A percentile compares a stretch with the other conserved stretches of the same genome.
phyloP scores from a whole-genome alignment of 768 basidiomycete genomes.

The Pleurotus cornucopiae region DNA sequence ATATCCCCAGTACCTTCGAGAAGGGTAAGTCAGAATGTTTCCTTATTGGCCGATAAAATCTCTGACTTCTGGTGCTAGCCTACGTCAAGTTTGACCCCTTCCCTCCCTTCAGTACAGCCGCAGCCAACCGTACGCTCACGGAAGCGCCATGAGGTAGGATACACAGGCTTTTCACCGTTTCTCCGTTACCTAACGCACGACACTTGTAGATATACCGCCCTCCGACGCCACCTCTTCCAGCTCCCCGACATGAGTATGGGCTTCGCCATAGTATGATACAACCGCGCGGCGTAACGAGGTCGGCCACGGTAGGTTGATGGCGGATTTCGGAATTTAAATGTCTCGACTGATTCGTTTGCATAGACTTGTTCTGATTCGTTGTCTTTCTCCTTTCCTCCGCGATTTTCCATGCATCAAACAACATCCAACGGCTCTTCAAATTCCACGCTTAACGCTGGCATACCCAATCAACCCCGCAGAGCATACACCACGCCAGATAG shows the following conservation, averaged over 20 bases:
- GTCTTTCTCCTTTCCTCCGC: not conserved
- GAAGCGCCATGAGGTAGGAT: constrained; percentile 4
- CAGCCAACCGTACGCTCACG: not conserved
- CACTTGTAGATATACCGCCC: constrained; percentile 46
- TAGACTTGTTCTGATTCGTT: not conserved
- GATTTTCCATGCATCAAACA: not conserved
- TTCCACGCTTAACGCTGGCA: not conserved
- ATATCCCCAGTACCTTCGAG: not conserved
- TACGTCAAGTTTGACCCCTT: too few species aligned
- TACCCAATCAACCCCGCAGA: not conserved
- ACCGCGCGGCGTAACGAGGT: not conserved
- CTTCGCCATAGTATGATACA: not conserved
- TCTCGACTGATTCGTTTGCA: not conserved
- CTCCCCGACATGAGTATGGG: constrained; percentile 7
- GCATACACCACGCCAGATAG: not conserved
- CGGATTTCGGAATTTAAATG: not conserved
- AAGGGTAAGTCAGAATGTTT: not conserved
- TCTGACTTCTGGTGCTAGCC: not conserved
- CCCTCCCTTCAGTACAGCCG: not conserved
- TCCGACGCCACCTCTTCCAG: constrained; percentile 50
- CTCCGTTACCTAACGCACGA: not conserved
- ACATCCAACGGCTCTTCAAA: not conserved
- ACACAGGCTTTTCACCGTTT: not conserved
- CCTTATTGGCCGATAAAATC: not conserved
- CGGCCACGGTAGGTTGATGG: not conserved